Conservation (phyloP, 2,329 filamentous ascomycete genomes). For the Xylaria polymorpha region DNA sequence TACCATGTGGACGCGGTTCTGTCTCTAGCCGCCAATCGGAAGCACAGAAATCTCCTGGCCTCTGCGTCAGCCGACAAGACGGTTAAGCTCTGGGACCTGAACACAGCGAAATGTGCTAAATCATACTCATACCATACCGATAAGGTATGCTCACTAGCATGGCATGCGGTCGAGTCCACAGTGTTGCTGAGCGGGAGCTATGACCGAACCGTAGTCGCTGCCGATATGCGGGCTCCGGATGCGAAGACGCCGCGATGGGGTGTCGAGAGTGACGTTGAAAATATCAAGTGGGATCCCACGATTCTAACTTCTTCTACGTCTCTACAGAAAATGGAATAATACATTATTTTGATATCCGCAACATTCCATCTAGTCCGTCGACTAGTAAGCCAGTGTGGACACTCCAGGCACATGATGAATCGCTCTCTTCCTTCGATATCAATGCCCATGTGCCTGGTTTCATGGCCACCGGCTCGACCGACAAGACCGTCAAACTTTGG, state of each 20-base stretch:
- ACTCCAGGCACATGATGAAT: conserved; percentile 93
- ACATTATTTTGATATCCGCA: conserved; percentile 90
- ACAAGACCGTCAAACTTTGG: conserved; percentile 97
- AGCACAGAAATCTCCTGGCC: conserved; percentile 92
- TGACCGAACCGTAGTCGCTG: conserved; percentile 92
- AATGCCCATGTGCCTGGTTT: conserved; percentile 91
- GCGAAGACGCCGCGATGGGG: conserved; percentile 86
- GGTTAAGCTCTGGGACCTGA: conserved; percentile 96
- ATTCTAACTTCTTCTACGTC: conserved; percentile 93
- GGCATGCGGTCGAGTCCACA: conserved; percentile 89
- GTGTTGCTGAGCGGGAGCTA: conserved; percentile 93
- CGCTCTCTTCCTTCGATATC: conserved; percentile 91
- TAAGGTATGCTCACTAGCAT: conserved; percentile 96
- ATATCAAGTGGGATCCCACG: conserved; percentile 90
- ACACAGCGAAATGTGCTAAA: conserved; percentile 91
- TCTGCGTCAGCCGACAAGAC: conserved; percentile 97
- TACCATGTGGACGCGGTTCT: conserved; percentile 96
- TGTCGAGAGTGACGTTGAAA: conserved; percentile 95
- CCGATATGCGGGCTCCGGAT: conserved; percentile 94
- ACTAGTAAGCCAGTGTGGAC: conserved; percentile 91
- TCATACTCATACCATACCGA: conserved; percentile 96
- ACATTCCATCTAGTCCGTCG: conserved; percentile 76
- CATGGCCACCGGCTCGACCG: conserved; percentile 91
- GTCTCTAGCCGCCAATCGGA: conserved; percentile 88
- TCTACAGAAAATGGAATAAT: conserved; percentile 92